Evolutionary conservation across 768 basidiomycete species (phyloP).

Genomic region (Lactifluus subvellereus): DNA sequence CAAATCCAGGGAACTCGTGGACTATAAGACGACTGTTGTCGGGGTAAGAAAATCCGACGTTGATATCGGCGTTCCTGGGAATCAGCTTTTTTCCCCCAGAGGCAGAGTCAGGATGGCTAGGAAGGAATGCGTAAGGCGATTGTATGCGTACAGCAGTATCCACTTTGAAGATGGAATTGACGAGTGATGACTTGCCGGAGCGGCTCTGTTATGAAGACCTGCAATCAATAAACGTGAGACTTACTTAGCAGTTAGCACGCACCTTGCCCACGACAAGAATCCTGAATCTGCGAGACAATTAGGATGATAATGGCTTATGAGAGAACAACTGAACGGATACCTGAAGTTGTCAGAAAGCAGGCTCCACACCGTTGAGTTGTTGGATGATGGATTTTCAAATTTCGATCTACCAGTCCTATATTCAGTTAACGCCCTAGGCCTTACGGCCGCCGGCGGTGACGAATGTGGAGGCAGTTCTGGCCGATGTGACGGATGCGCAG

Average conservation of each 20-base stretch:
- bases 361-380: background rate
- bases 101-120: background rate
- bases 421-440: background rate
- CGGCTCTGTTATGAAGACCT: background rate
- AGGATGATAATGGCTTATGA: background rate
- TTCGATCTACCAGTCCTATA: background rate
- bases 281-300: background rate
- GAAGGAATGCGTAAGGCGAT: background rate
- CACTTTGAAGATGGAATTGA: background rate
- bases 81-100: background rate
- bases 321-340: background rate
- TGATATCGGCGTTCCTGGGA: background rate
- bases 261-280: constrained; percentile 8
- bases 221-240: background rate
- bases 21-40: background rate
- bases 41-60: background rate
- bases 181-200: constrained; percentile 11
- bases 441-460: background rate
- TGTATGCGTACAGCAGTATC: background rate
- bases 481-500: background rate
- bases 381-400: background rate
- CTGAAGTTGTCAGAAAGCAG: background rate
- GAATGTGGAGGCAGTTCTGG: background rate
- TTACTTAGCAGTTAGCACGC: background rate
- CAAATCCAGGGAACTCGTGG: constrained; percentile 2